phyloP scores from a whole-genome alignment of 805 yeast species.

The Scheffersomyces amazonensis region DNA sequence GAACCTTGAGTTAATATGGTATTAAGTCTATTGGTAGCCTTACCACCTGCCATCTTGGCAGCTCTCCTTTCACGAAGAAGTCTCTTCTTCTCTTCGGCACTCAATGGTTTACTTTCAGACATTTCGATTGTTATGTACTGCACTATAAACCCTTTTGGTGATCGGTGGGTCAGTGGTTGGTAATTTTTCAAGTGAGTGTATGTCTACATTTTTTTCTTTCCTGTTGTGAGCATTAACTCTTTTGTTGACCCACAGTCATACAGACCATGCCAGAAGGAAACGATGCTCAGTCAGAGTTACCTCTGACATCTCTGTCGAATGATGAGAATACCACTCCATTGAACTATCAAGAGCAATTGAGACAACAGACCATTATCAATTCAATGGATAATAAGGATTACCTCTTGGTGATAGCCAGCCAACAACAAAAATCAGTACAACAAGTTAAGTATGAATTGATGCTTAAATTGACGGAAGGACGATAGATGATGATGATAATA shows the following conservation, averaged over 20 bases:
- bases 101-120: constrained; percentile 12
- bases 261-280: too few relatives aligned
- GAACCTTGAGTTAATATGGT: constrained; percentile 38
- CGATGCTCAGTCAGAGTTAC: too few relatives aligned
- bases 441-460: constrained; percentile 40
- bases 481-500: too few relatives aligned
- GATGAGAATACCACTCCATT: too few relatives aligned
- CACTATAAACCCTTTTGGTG: too few relatives aligned
- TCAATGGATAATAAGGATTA: constrained; percentile 40
- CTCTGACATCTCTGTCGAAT: too few relatives aligned
- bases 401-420: constrained; percentile 35
- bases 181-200: too few relatives aligned
- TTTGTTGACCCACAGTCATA: too few relatives aligned
- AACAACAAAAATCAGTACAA: constrained; percentile 41
- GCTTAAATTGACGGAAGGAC: constrained; percentile 21
- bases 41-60: constrained; percentile 57
- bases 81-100: constrained; percentile 57
- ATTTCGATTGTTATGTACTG: too few relatives aligned
- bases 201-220: too few relatives aligned
- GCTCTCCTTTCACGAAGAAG: constrained; percentile 62
- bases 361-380: constrained; percentile 34
- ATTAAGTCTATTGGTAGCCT: constrained; percentile 52
- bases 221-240: too few relatives aligned
- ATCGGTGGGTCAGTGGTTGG: too few relatives aligned
- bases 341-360: constrained; percentile 23